A percentile compares a stretch with the other conserved stretches of the same genome.
Evolutionary conservation across 495 filamentous ascomycete genomes (phyloP).

Genomic region (Tuber magnatum): DNA sequence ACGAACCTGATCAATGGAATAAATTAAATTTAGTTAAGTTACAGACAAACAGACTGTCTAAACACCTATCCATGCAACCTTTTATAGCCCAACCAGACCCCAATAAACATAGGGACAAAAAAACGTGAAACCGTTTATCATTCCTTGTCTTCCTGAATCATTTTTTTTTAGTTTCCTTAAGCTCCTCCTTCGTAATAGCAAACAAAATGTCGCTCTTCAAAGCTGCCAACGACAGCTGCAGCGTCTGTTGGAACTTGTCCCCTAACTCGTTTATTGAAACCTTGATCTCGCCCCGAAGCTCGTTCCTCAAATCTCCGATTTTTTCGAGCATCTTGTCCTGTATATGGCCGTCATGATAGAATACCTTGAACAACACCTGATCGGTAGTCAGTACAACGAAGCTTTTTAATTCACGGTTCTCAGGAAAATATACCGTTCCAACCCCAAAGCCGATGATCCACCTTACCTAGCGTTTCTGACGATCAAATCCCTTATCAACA

Average conservation of each 20-base stretch:
- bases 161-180: not conserved
- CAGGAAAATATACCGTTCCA: not conserved
- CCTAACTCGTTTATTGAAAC: not conserved
- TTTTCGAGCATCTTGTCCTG: not conserved
- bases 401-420: not conserved
- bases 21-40: not conserved
- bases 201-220: slow-evolving; percentile 1
- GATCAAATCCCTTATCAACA: not conserved
- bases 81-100: not conserved
- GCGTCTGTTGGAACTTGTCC: not conserved
- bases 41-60: not conserved
- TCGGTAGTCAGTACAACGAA: not conserved
- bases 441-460: not conserved
- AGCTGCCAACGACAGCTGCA: not conserved
- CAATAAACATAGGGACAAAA: not conserved
- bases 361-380: not conserved
- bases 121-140: not conserved
- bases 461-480: not conserved
- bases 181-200: not conserved
- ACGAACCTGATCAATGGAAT: not conserved
- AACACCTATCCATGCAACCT: not conserved
- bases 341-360: not conserved
- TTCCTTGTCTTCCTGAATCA: not conserved
- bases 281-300: not conserved
- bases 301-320: not conserved